phyloP scores from a whole-genome alignment of 768 basidiomycete genomes.

The Naganishia onofrii region DNA sequence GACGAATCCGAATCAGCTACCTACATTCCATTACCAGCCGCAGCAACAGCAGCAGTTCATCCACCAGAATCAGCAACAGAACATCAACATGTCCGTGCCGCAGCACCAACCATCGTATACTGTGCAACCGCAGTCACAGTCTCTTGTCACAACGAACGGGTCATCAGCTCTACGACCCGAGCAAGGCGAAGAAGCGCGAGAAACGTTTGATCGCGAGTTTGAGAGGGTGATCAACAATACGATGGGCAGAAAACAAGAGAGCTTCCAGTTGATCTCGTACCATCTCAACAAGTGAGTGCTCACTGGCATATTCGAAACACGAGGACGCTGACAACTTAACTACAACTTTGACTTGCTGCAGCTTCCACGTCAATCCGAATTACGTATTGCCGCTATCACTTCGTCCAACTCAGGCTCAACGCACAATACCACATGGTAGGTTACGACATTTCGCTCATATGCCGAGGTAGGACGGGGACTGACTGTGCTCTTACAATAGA shows the following conservation, averaged over 20 bases:
- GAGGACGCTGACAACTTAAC: not conserved
- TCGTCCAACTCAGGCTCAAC: conserved; percentile 82
- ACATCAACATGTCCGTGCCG: not conserved
- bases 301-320: not conserved
- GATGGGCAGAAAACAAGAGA: conserved; percentile 29
- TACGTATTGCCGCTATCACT: conserved; percentile 87
- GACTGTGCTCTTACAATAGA: conserved; percentile 56
- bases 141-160: not conserved
- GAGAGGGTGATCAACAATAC: conserved; percentile 12
- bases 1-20: not conserved
- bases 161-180: conserved; percentile 1
- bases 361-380: conserved; percentile 60
- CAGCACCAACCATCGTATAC: not conserved
- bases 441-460: conserved; percentile 31
- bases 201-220: conserved; percentile 25
- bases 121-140: not conserved
- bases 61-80: conserved; percentile 8
- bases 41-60: conserved; percentile 12
- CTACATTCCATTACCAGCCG: not conserved
- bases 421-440: conserved; percentile 77
- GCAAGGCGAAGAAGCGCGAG: conserved; percentile 32
- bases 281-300: conserved; percentile 70
- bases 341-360: conserved; percentile 53
- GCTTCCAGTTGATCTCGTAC: conserved; percentile 61
- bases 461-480: not conserved